Base-by-base conservation (phyloP, 345 rosid genomes). In the Boechera stricta region DNA sequence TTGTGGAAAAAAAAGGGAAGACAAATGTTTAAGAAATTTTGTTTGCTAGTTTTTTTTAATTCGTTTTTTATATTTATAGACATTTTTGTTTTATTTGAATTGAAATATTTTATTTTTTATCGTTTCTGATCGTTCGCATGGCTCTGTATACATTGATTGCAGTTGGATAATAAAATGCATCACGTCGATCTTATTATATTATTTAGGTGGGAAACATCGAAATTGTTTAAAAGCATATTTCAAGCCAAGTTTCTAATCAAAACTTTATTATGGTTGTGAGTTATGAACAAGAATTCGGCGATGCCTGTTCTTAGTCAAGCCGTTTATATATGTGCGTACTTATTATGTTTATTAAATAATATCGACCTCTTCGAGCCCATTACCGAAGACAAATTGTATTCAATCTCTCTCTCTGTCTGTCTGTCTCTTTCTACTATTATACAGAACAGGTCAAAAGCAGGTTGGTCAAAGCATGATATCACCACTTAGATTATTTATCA, bases 281-380 rank as follows among this genome's bases (percentile, higher is more conserved):
- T 39, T 39, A 69, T 31, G 45, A 69, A 53, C 64, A 69, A 67
- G 31, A 77, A 55, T 53, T 21, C 71, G 80, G 80, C 75, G 80
- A 77, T 15, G 55, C 26, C 80, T 77, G 28, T 54, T 77, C 58
- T 24, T 69, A 69, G 75, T 76, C 80, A 76, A 77, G 58, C 71
- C 71, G 71, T 69, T 76, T 41, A 61, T 52, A 39, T 64, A 39
- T 39, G 56, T 76, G 31, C 48, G 48, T 38, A 61, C 39, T 38
- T 61, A 61, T 11, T 45, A 45, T 76, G 49, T 52, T 21, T 69
- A 69, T 69, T 62, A 47, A 45, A 70, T 44, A 63, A 54, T 61
- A 62, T 61, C 57, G 2, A 77, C 4, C 28, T 70, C 76, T 70
- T 77, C 76, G 80, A 77, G 72, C 80, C 80, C 80, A 77, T 71